Base-by-base conservation (phyloP, 2,329 filamentous ascomycete genomes). In the Diaporthe caulivora region DNA sequence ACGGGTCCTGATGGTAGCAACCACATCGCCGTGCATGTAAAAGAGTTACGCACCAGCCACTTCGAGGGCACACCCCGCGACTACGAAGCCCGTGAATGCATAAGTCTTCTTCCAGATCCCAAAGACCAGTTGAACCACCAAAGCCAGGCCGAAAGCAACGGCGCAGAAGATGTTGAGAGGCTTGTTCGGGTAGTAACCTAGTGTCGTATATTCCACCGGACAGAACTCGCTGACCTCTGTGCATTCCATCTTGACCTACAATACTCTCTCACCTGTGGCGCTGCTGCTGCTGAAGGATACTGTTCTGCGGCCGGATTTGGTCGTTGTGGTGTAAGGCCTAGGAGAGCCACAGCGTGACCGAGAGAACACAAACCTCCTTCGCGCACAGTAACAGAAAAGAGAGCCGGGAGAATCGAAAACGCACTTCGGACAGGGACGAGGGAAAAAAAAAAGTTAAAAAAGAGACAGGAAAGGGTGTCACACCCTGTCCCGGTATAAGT, bases 181-280 rank as follows among this genome's bases (percentile, higher is more conserved):
- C n/a, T 86, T 78, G 77, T 88, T 90, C 9, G 90, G 90, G 44
- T 85, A 84, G 81, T 91, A 91, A 62, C 88, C 88, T 44, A 89
- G 81, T 17, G 89, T 87, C 3, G 88, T 90, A 40, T 81, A 82
- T 53, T 82, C 74, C 76, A 90, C 87, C n/a, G 88, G 87, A 75
- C 89, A 91, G 51, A 77, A 72, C 2, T 78, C 72, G 11, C 83
- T 82, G 74, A 90, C 81, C 21, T 83, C 78, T 8, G 77, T 81
- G 76, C 85, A 87, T 24, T 78, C 77, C 68, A 55, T 78, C 71
- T 78, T 60, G 68, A 26, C 2, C 42, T 31, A 15, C 60, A 34
- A 51, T 6, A 8, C 9, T 15, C 47, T 51, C n/a, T 34, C 34
- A 5, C 17, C 31, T 18, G 44, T 3, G 44, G 31, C 29, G 31